These are phyloP conservation scores for Tetrahymena elliotti DNA, from an alignment of 73 alveolate genomes.

Conservation along the genomic window DNA sequence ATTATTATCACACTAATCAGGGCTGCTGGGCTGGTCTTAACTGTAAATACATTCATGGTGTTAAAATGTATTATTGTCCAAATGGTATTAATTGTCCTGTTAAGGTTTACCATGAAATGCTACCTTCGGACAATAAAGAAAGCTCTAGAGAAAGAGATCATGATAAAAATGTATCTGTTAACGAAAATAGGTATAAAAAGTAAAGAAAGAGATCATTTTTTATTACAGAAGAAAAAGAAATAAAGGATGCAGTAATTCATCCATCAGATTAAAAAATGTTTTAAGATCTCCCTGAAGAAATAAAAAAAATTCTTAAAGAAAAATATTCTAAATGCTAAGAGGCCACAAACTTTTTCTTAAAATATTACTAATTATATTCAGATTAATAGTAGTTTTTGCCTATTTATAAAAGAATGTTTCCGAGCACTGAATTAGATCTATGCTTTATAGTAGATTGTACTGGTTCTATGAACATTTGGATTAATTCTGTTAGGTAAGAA, in stretches of 20 bases:
- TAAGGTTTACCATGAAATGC: neutral
- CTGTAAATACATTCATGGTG: neutral
- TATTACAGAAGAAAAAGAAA: neutral
- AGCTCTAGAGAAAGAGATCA: neutral
- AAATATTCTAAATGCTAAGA: neutral
- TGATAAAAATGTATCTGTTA: no score
- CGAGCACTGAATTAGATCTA: conserved; percentile 29
- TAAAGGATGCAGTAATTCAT: neutral
- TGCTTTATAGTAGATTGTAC: conserved; percentile 54
- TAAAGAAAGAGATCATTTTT: neutral
- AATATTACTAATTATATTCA: neutral
- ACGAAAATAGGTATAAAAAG: neutral
- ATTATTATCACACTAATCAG: neutral
- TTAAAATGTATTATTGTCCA: neutral
- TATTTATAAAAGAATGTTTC: neutral
- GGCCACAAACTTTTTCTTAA: neutral
- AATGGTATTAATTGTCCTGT: neutral
- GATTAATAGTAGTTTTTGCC: neutral
- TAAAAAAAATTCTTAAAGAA: neutral
- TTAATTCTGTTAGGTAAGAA: conserved; percentile 30
- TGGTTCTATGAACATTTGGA: conserved; percentile 51
- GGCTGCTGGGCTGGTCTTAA: neutral
- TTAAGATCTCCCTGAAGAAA: neutral
- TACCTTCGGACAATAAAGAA: neutral
- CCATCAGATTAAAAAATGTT: neutral